Evolutionary conservation across 2,329 filamentous ascomycete genomes (phyloP).

Genomic region (Exophiala phaeomuriformis): DNA sequence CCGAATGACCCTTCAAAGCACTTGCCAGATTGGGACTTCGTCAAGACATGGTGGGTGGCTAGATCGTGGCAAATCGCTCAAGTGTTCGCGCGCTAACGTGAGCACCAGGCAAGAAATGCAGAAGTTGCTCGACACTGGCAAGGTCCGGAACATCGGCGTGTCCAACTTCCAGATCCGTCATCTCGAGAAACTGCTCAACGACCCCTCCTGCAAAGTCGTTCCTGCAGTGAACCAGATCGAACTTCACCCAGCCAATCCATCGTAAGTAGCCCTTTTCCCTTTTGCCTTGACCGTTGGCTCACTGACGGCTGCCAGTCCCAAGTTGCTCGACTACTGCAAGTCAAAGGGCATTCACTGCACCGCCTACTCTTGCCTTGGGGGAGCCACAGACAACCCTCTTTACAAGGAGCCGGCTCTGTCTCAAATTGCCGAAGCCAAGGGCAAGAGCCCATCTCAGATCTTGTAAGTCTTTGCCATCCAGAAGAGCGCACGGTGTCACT

Average conservation of each 20-base stretch:
- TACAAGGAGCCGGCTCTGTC: constrained; percentile 40
- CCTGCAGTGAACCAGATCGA: constrained; percentile 30
- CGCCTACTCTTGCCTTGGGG: constrained; percentile 58
- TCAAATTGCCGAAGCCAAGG: constrained; percentile 6
- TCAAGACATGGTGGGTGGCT: constrained; percentile 19
- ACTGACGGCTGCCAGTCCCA: constrained; percentile 39
- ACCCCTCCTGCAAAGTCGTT: constrained; percentile 30
- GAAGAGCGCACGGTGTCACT: constrained; percentile 52
- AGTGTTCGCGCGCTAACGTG: neutral
- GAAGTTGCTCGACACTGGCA: constrained; percentile 48
- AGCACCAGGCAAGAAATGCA: constrained; percentile 56
- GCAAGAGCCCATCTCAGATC: constrained; percentile 15
- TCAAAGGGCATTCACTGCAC: constrained; percentile 64
- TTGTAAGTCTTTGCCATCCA: constrained; percentile 36
- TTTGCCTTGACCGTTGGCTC: neutral
- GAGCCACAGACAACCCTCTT: constrained; percentile 61
- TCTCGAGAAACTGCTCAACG: constrained; percentile 35
- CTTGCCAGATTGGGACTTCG: constrained; percentile 43
- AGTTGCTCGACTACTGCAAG: constrained; percentile 64
- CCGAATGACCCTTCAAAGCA: constrained; percentile 15
- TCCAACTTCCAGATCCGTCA: constrained; percentile 55
- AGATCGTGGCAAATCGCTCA: neutral
- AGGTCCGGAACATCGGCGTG: constrained; percentile 61
- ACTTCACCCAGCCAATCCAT: constrained; percentile 26
- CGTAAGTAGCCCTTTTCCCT: constrained; percentile 2